Base-by-base conservation (phyloP, 2,329 filamentous ascomycete species). In the Aspergillus chevalieri region DNA sequence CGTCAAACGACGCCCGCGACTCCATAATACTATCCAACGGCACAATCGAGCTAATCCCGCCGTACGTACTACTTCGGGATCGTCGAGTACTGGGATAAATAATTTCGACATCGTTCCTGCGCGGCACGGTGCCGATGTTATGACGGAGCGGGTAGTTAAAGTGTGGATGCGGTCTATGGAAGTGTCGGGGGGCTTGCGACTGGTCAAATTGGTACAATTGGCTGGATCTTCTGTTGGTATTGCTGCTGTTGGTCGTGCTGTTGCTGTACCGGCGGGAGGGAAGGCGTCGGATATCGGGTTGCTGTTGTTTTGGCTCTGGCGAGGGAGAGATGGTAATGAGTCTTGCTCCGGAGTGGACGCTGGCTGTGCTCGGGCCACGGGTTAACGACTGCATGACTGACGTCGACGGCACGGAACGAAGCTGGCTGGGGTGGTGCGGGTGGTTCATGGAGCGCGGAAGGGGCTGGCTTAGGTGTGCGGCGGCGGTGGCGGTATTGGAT, bases 1-100 rank as follows among this genome's bases (percentile, higher is more conserved):
- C 63, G 47, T 67, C 64, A 8, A 63, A 51, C 0, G 65, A 66
- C 9, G 54, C 52, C 8, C 59, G 58, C 0, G 61, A 53, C 48
- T 69, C 65, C 36, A 59, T 53, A 41, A 68, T 69, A 36, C 62
- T 62, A 47, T 66, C 66, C 6, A 68, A 49, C 33, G 50, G 59
- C 17, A 51, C 52, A 24, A 44, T 28, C 2, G 52, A 44, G 15
- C 46, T 55, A 2, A 58, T 45, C 1, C 60, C 61, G 0, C 63
- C 63, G 21, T 61, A 62, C 0, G 65, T 69, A 36, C 52, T 64
- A 48, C 66, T 70, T 24, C 67, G 63, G 5, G 66, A 52, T 2
- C 66, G 61, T 5, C 67, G 61, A 4, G 61, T 63, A 47, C 64
- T 68, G 2, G 64, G 60, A 47, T 68, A 69, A n/a, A 65, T 53